Conservation (phyloP, 345 rosid genomes). For the Camelina hispida region DNA sequence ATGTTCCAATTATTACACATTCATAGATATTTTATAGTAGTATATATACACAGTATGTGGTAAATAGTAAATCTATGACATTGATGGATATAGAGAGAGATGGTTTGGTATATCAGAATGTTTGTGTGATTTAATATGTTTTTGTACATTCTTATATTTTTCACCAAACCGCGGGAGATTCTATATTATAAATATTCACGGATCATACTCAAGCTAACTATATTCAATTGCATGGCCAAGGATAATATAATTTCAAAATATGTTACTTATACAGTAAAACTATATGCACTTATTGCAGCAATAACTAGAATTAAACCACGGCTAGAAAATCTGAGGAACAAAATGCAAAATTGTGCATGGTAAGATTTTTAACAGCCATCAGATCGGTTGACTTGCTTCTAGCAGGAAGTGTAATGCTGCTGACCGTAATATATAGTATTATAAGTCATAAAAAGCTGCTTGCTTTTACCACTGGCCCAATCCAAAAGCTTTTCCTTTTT, state of each 20-base stretch:
- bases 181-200: background rate
- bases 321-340: background rate
- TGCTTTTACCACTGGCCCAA: conserved; percentile 35
- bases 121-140: conserved; percentile 31
- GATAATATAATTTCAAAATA: background rate
- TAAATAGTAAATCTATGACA: background rate
- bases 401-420: conserved; percentile 20
- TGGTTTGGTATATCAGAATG: conserved; percentile 12
- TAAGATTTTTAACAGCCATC: conserved; percentile 25
- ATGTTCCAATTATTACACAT: conserved; percentile 3
- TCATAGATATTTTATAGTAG: background rate
- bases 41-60: too few relatives aligned
- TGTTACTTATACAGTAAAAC: background rate
- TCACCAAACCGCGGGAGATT: conserved; percentile 24
- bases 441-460: conserved; percentile 9
- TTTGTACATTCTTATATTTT: conserved; percentile 19
- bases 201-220: background rate
- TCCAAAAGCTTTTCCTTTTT: conserved; percentile 11
- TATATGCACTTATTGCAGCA: background rate
- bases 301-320: too few relatives aligned
- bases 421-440: background rate
- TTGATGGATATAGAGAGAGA: background rate
- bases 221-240: conserved; percentile 1
- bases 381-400: conserved; percentile 27
- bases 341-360: conserved; percentile 5